Conservation (phyloP, 2,329 filamentous ascomycete species). For the Zymoseptoria crescenta region DNA sequence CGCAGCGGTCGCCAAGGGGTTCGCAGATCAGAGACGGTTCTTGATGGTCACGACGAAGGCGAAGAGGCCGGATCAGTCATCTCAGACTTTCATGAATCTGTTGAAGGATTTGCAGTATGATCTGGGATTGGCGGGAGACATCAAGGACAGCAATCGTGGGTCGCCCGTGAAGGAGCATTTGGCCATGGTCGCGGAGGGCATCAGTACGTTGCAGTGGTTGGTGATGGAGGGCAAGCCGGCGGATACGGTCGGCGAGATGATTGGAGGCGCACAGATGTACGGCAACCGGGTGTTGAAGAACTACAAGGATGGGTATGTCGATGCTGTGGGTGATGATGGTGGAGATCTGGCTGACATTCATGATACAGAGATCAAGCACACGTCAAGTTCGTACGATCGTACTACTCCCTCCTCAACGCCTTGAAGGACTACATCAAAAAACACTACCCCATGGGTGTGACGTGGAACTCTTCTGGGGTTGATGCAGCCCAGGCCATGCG, state of each 20-base stretch:
- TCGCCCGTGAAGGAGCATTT: slow-evolving; percentile 72
- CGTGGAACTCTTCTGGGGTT: slow-evolving; percentile 75
- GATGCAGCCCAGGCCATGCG: slow-evolving; percentile 64
- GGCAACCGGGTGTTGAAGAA: slow-evolving; percentile 91
- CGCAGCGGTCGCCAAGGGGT: slow-evolving; percentile 54
- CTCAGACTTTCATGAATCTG: slow-evolving; percentile 63
- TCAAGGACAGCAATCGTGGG: slow-evolving; percentile 73
- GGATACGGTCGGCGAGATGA: slow-evolving; percentile 75
- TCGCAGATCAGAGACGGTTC: slow-evolving; percentile 79
- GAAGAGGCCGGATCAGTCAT: slow-evolving; percentile 76
- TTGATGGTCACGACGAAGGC: slow-evolving; percentile 82
- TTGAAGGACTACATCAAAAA: slow-evolving; percentile 78
- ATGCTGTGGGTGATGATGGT: background rate
- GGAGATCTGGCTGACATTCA: background rate
- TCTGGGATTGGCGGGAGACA: slow-evolving; percentile 67
- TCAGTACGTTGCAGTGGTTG: slow-evolving; percentile 85
- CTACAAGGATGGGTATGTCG: slow-evolving; percentile 66
- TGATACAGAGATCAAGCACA: slow-evolving; percentile 62
- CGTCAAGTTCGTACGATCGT: slow-evolving; percentile 84
- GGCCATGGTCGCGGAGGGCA: slow-evolving; percentile 80
- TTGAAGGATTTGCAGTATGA: slow-evolving; percentile 81
- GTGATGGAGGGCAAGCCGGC: slow-evolving; percentile 73
- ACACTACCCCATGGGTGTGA: slow-evolving; percentile 68
- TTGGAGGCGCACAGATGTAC: slow-evolving; percentile 82
- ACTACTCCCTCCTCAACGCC: slow-evolving; percentile 81